Base-by-base conservation (phyloP, 1,139 yeast genomes). In the Debaryomyces psychrophilus region DNA sequence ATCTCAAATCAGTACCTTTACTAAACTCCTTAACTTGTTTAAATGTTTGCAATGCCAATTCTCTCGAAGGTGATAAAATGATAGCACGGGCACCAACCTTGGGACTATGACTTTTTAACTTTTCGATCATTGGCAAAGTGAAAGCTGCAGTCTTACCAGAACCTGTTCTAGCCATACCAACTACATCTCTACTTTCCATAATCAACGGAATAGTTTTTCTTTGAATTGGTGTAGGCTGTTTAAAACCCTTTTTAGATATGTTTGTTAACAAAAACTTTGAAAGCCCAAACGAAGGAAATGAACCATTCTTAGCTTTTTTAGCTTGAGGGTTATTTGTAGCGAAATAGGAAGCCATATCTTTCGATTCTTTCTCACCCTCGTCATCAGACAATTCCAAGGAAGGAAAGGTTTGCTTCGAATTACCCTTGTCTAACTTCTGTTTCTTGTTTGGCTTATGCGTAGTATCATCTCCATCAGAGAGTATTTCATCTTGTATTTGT, bases 101-200 rank as follows among this genome's bases (percentile, higher is more conserved):
- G 29, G 96, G 90, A 41, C 88, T 82, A 62, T 93, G 98, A 7
- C 82, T 68, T 62, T 88, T 89, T 53, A 92, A 73, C 59, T 81
- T 85, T 59, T 95, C 98, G 55, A 95, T 78, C 72, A 95, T 79
- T 2, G 99, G 99, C 48, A 95, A 71, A n/a, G 90, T 82, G 64
- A 95, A 95, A 0, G 99, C 99, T 4, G 98, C 98, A 0, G 99
- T 95, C 64, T 95, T 95, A 75, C 99, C 99, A 27, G 97, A 88
- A 59, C 99, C 99, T 1, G 99, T 95, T 61, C 98, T 81, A 17
- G 99, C 99, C 97, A 95, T 95, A 60, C 98, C 99, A 17, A 95
- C 99, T 29, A 95, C 96, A 69, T 95, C 99, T 60, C 96, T 77
- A 49, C 83, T 86, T 48, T 88, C 92, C 72, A 93, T 73, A 47